phyloP scores from a whole-genome alignment of 345 rosid genomes.

The Brassica rapa region DNA sequence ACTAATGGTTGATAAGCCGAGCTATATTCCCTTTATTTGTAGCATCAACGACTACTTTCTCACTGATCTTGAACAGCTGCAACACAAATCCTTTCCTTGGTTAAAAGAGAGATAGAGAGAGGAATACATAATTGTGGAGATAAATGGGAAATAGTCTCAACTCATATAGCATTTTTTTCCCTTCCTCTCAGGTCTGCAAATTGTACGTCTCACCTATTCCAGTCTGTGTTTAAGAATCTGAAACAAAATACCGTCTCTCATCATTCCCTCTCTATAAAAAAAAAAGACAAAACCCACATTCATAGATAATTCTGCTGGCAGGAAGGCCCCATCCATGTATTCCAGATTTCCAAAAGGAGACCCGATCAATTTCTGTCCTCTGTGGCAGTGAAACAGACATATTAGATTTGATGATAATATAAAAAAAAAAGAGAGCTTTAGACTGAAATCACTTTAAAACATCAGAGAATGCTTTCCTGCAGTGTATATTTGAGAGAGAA shows the following conservation, averaged over 20 bases:
- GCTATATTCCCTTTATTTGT: too few species aligned
- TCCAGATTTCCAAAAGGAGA: constrained; percentile 92
- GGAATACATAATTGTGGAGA: constrained; percentile 9
- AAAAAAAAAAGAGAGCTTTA: background rate
- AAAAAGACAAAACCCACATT: background rate
- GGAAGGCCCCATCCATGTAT: constrained; percentile 99
- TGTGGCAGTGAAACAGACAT: constrained; percentile 37
- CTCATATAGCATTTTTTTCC: constrained; percentile 92
- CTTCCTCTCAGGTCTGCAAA: constrained; percentile 78
- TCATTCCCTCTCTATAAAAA: background rate
- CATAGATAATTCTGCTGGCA: constrained; percentile 60
- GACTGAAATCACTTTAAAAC: constrained; percentile 4
- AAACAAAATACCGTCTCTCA: constrained; percentile 33
- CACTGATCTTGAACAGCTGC: constrained; percentile 93
- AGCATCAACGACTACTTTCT: constrained; percentile 59
- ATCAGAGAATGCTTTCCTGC: constrained; percentile 49
- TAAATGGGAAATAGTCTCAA: background rate
- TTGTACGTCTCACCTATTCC: constrained; percentile 75
- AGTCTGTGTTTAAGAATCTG: constrained; percentile 88
- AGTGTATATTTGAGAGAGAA: constrained; percentile 15
- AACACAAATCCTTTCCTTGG: constrained; percentile 12
- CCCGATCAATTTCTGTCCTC: constrained; percentile 83
- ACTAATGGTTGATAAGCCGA: constrained; percentile 81
- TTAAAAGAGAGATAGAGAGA: background rate
- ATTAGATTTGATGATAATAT: constrained; percentile 2